Conservation (phyloP, 1,139 yeast species). For the Lodderomyces theae region DNA sequence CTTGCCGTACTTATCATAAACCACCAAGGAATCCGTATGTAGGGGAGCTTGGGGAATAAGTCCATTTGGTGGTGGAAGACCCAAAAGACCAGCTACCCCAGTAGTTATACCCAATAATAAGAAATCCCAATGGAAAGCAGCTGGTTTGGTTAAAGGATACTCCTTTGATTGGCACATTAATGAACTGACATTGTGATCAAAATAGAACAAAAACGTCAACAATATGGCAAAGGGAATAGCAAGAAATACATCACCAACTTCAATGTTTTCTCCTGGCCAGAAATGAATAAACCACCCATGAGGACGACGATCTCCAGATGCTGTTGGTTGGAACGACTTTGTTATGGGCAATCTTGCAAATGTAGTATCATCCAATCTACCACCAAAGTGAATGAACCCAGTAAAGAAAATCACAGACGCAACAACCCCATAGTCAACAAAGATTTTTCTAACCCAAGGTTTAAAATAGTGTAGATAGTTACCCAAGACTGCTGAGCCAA, state of each 20-base stretch:
- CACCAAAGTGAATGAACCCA: slow-evolving; percentile 89
- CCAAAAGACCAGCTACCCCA: slow-evolving; percentile 80
- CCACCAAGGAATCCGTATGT: slow-evolving; percentile 77
- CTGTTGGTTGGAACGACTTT: slow-evolving; percentile 72
- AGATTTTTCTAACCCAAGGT: slow-evolving; percentile 59
- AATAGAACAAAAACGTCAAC: slow-evolving; percentile 79
- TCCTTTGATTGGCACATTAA: slow-evolving; percentile 85
- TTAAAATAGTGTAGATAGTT: slow-evolving; percentile 57
- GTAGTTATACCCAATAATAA: slow-evolving; percentile 81
- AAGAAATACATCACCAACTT: slow-evolving; percentile 73
- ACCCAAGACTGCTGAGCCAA: slow-evolving; percentile 61
- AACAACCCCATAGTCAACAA: slow-evolving; percentile 86
- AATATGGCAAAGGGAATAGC: slow-evolving; percentile 92
- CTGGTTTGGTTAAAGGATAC: slow-evolving; percentile 79
- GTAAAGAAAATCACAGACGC: slow-evolving; percentile 82
- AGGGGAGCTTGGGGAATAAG: slow-evolving; percentile 95
- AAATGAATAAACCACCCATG: slow-evolving; percentile 77
- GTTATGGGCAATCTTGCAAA: slow-evolving; percentile 70
- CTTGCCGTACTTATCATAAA: slow-evolving; percentile 46
- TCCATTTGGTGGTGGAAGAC: slow-evolving; percentile 95
- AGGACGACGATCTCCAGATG: slow-evolving; percentile 30
- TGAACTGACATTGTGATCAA: slow-evolving; percentile 93
- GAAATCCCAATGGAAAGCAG: slow-evolving; percentile 92
- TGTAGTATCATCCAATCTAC: slow-evolving; percentile 50
- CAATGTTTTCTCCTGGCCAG: slow-evolving; percentile 60